phyloP scores from a whole-genome alignment of 2,329 filamentous ascomycete genomes.

The Venturia aucupariae region DNA sequence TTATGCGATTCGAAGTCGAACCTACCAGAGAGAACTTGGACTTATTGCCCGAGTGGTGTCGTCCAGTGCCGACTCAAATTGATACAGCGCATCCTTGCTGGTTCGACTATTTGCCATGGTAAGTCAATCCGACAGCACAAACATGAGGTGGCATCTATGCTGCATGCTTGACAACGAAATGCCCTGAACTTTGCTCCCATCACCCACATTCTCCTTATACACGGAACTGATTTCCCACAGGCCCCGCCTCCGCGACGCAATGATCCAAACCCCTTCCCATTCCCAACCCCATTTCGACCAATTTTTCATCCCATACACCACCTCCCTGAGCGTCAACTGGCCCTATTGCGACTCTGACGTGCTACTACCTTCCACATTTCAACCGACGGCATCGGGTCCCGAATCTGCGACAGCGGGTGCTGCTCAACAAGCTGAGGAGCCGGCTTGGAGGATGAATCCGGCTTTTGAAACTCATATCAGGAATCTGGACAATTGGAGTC shows the following conservation, averaged over 20 bases:
- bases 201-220: neutral
- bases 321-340: slow-evolving; percentile 72
- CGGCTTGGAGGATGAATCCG: slow-evolving; percentile 69
- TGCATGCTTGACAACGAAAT: neutral
- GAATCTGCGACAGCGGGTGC: slow-evolving; percentile 17
- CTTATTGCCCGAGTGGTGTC: slow-evolving; percentile 63
- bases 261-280: slow-evolving; percentile 45
- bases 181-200: too few relatives aligned
- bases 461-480: slow-evolving; percentile 75
- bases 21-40: slow-evolving; percentile 74
- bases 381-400: slow-evolving; percentile 20
- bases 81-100: slow-evolving; percentile 64
- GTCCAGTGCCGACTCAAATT: slow-evolving; percentile 58
- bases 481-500: slow-evolving; percentile 69
- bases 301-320: slow-evolving; percentile 77
- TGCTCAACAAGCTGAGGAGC: slow-evolving; percentile 30
- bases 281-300: slow-evolving; percentile 57
- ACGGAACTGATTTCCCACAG: slow-evolving; percentile 21
- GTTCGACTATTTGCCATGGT: slow-evolving; percentile 74
- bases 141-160: neutral
- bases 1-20: slow-evolving; percentile 74
- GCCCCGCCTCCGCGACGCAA: slow-evolving; percentile 62
- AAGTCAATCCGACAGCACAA: slow-evolving; percentile 15
- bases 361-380: slow-evolving; percentile 41
- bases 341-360: slow-evolving; percentile 67